Conservation (phyloP, 192 early-diverging fungal species). For the Coemansia sp. region DNA sequence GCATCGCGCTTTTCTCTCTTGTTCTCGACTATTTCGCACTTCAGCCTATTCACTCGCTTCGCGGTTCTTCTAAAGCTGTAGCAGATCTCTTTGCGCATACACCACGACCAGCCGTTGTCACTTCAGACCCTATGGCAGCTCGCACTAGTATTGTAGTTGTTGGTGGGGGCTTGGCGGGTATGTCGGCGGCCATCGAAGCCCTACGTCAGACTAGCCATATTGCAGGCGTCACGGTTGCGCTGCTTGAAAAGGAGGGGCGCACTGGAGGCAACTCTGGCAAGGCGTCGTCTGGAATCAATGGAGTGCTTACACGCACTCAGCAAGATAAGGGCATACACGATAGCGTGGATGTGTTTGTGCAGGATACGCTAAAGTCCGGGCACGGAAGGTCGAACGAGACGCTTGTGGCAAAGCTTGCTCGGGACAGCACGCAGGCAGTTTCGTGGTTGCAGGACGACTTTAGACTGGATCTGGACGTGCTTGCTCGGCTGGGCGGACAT, state of each 20-base stretch:
- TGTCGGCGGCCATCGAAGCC: constrained; percentile 46
- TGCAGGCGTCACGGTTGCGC: constrained; percentile 17
- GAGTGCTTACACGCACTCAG: constrained; percentile 88
- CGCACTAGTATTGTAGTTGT: constrained; percentile 33
- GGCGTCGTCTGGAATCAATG: constrained; percentile 98
- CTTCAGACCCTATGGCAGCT: constrained; percentile 10
- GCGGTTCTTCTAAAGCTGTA: constrained; percentile 2
- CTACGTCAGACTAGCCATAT: constrained; percentile 26
- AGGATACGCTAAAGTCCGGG: constrained; percentile 86
- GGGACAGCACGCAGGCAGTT: constrained; percentile 84
- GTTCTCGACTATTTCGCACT: constrained; percentile 6
- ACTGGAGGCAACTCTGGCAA: constrained; percentile 92
- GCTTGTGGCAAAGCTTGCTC: constrained; percentile 84
- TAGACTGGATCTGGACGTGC: constrained; percentile 82
- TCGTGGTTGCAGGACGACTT: constrained; percentile 95
- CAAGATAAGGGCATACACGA: constrained; percentile 70
- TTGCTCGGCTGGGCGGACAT: constrained; percentile 92
- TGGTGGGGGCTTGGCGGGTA: constrained; percentile 42
- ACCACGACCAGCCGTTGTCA: background rate
- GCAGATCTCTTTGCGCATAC: background rate
- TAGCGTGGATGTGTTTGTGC: constrained; percentile 81
- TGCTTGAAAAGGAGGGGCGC: constrained; percentile 45
- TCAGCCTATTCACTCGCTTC: constrained; percentile 10
- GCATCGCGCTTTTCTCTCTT: constrained; percentile 4
- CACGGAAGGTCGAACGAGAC: constrained; percentile 78